Base-by-base conservation (phyloP, 768 basidiomycete species). In the Russula lepida region DNA sequence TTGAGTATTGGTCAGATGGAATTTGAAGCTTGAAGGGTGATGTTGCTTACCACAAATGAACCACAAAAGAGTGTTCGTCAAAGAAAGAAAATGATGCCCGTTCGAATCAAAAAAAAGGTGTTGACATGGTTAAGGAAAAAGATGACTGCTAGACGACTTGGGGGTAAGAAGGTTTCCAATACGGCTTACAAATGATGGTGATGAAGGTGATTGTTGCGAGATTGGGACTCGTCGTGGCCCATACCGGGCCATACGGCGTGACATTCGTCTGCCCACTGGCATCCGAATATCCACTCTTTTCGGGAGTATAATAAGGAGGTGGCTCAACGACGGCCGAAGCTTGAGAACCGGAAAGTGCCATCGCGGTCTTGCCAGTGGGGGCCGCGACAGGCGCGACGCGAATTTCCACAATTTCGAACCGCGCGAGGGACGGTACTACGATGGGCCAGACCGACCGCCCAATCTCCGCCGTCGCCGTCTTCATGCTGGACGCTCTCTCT, bases 401-500 rank as follows among this genome's bases (percentile, higher is more conserved):
- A 58, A 72, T 43, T 43, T 71, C 68, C 19, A 72, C 48, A 50
- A 71, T 66, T 63, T 72, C 71, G 62, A 67, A 71, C 7, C 53
- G 63, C 4, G 66, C 58, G 27, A 71, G 67, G 6, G 54, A 53
- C 9, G 39, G 4, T 12, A 67, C 28, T 41, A 71, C 67, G 12
- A 44, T 25, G 1, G 56, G 4, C 71, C 71, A 72, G 8, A 68
- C 71, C 51, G 56, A 66, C 33, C 69, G 59, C 6, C 64, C 54
- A 19, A 72, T 71, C 30, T 62, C 65, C 4, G 69, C 67, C 6
- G 54, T 61, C 39, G n/a, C 23, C 62, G 59, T 32, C 32, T 27
- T 54, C 64, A 21, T 8, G 55, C 43, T 46, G 54, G 47, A n/a
- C n/a, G n/a, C n/a, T n/a, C n/a, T n/a, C n/a, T 33, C 33, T 39